Base-by-base conservation (phyloP, 176 grass and related monocot species). In the Ensete ventricosum region DNA sequence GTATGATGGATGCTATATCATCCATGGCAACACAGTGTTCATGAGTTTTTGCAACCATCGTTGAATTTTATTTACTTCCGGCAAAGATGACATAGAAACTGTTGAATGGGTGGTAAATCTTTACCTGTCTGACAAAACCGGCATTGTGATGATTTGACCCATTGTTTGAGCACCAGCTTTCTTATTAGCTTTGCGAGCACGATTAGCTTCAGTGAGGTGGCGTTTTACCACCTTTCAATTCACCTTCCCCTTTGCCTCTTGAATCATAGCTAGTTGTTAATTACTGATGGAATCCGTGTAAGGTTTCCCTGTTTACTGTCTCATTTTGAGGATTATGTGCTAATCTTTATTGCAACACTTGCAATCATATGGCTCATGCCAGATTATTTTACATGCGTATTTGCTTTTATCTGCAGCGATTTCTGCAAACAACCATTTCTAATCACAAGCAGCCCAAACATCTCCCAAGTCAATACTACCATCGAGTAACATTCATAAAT, bases 1-100 rank as follows among this genome's bases (percentile, higher is more conserved):
- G 90, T 93, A 57, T 98, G 85, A 91, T 57, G 34, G 85, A 91
- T 57, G 34, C 34, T 6, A 6, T 6, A 43, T 43, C 4, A 43
- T 43, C 5, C 4, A 3, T 29, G 3, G 2, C 29, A 87, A 59
- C 4, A 5, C 14, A 59, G 19, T 59, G 55, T 7, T 59, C n/a
- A 59, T 20, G 16, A 59, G 9, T 59, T 59, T 19, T 14, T 25
- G 24, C n/a, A 59, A n/a, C 57, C 57, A n/a, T 9, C n/a, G 17
- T 60, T 60, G 57, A 60, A 60, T 1, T n/a, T n/a, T n/a, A n/a
- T n/a, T 60, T 21, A 16, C 19, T 19, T 17, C 6, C 1, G 57
- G 57, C 57, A 21, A 8, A 60, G 16, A 60, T 60, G 34, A 43
- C 34, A 3, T 16, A 60, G 57, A 9, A 60, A 8, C 17, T n/a